Base-by-base conservation (phyloP, 495 filamentous ascomycete genomes). In the Lasiosphaeriaceae sp. region DNA sequence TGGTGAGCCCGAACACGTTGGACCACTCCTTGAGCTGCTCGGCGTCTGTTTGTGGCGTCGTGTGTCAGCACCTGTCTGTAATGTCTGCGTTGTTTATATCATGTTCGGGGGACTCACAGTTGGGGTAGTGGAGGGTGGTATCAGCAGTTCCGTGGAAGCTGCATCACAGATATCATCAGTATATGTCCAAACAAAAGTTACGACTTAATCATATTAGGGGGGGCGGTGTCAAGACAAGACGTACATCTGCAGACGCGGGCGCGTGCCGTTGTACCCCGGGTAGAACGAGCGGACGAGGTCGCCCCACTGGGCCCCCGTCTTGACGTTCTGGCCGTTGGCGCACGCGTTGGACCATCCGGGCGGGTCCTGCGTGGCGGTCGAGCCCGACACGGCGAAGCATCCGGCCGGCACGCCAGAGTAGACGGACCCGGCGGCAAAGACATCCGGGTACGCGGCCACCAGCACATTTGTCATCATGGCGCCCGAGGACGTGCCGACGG, bases 381-480 rank as follows among this genome's bases (percentile, higher is more conserved):
- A 66, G 11, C 72, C 73, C 3, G 68, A 55, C 50, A 76, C 75
- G 53, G 58, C 64, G 55, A 80, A 80, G 60, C 77, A 81, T 35
- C 75, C 76, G 65, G 72, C 74, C 0, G 78, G 76, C 3, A 77
- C 73, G 31, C 78, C 77, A 20, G 78, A 79, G 64, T 74, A 82
- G 55, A 76, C 69, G 35, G 76, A 68, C 11, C 71, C 79, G 16
- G 75, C 79, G 53, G 71, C 71, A 68, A 81, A 82, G 1, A 81
- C 64, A 29, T 82, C 77, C 14, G 79, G 77, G 64, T 78, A 79
- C n/a, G 77, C 68, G 8, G 72, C 76, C 2, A 71, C 57, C 17
- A 79, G 65, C 6, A 80, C 77, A 51, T 78, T 77, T 50, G 79
- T 79, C 82, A 85, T 85, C 73, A 79, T 80, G 24, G 75, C 79